Percentiles rank a stretch among this genome's conserved stretches.
phyloP scores from a whole-genome alignment of 2,329 filamentous ascomycete species.

The Tetracladium maxilliforme region DNA sequence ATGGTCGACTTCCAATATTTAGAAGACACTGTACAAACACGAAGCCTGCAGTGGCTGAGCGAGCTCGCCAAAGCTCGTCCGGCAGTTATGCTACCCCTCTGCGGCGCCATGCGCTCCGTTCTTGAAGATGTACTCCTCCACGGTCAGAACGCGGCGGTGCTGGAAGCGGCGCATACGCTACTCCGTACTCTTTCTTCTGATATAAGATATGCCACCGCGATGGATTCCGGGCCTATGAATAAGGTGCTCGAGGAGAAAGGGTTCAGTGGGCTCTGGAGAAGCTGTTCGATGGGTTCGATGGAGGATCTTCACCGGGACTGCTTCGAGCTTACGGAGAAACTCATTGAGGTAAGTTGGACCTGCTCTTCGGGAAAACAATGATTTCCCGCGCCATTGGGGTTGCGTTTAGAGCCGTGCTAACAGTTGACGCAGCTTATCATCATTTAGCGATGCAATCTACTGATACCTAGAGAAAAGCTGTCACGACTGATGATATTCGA shows the following conservation, averaged over 20 bases:
- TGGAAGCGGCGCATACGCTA: constrained; percentile 45
- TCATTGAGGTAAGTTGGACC: constrained; percentile 12
- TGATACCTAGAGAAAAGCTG: no score
- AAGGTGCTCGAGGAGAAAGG: constrained; percentile 43
- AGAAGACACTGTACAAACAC: constrained; percentile 45
- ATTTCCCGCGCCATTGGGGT: no score
- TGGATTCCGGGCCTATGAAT: constrained; percentile 32
- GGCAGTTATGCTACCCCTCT: constrained; percentile 39
- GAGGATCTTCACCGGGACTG: constrained; percentile 14
- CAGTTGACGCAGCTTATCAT: no score
- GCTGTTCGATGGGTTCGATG: constrained; percentile 12
- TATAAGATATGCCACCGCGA: constrained; percentile 29
- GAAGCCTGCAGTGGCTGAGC: constrained; percentile 44
- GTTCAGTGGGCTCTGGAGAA: constrained; percentile 46
- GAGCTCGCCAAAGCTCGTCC: constrained; percentile 38
- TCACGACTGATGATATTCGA: no score
- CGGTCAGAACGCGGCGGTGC: constrained; percentile 43
- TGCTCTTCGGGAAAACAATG: no score
- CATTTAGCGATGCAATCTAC: no score
- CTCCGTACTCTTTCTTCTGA: constrained; percentile 43
- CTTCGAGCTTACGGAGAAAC: constrained; percentile 11
- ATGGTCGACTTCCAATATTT: constrained; percentile 52
- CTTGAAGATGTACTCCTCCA: constrained; percentile 44
- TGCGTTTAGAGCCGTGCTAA: no score
- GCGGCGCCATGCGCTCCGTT: constrained; percentile 38